phyloP scores from a whole-genome alignment of 2,329 filamentous ascomycete genomes.

The Cucurbitaria berberidis region DNA sequence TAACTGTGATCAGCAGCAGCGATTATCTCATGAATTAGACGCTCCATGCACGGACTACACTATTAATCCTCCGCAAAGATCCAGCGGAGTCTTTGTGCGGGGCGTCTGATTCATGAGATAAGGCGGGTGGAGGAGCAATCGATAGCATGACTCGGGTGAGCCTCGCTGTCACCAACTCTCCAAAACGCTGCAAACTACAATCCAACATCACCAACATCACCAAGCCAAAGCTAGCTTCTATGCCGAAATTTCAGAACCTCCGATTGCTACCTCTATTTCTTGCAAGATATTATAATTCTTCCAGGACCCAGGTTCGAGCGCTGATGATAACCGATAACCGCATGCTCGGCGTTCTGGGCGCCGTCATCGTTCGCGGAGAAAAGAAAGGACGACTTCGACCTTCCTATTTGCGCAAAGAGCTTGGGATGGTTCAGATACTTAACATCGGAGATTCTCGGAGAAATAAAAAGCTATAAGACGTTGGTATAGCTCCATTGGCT shows the following conservation, averaged over 20 bases:
- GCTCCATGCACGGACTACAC: no score
- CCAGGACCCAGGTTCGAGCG: no score
- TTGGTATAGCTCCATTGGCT: not conserved
- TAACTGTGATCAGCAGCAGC: no score
- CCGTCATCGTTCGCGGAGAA: constrained; percentile 30
- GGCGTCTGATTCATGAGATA: no score
- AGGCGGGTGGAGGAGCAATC: no score
- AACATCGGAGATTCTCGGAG: constrained; percentile 22
- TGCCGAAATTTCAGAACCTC: not conserved
- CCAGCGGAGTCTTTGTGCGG: no score
- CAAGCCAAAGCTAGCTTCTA: no score
- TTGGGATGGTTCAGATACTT: constrained; percentile 6
- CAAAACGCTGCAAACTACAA: not conserved
- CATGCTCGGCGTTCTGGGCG: constrained; percentile 28
- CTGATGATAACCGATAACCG: not conserved
- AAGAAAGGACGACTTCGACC: constrained; percentile 27
- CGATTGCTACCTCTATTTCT: not conserved
- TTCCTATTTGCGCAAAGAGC: constrained; percentile 38
- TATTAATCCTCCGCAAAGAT: no score
- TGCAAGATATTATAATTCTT: not conserved
- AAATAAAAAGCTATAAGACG: constrained; percentile 14
- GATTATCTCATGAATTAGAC: no score
- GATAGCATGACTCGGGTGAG: not conserved
- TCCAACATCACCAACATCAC: no score
- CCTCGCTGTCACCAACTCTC: not conserved